Evolutionary conservation across 331 rosid species (phyloP).

Genomic region (Rosa hybrid): DNA sequence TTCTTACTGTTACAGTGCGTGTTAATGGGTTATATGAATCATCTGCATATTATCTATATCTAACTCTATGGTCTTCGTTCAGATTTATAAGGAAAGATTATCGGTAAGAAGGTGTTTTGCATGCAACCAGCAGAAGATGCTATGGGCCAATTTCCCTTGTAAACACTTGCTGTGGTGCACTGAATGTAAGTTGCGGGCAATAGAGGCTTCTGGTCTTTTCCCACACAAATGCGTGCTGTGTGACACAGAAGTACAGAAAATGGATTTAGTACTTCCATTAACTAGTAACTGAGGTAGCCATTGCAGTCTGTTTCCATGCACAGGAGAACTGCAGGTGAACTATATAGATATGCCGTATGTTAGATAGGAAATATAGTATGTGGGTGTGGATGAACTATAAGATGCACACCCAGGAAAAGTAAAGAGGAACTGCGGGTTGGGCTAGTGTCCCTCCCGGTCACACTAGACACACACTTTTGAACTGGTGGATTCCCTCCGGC

Average conservation of each 20-base stretch:
- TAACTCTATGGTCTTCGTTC: slow-evolving; percentile 13
- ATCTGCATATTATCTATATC: neutral
- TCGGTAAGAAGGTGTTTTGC: slow-evolving; percentile 31
- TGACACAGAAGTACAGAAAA: slow-evolving; percentile 32
- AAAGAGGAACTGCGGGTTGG: slow-evolving; percentile 7
- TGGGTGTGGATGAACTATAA: slow-evolving; percentile 8
- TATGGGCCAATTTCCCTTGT: slow-evolving; percentile 49
- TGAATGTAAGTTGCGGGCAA: slow-evolving; percentile 34
- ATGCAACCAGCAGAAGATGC: slow-evolving; percentile 29
- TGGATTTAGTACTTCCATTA: neutral
- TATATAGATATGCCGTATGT: neutral
- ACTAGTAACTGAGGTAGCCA: slow-evolving; percentile 3
- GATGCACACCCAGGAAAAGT: slow-evolving; percentile 1
- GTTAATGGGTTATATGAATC: neutral
- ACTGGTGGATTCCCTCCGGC: neutral
- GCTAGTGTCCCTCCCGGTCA: neutral
- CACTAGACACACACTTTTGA: neutral
- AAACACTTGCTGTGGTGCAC: slow-evolving; percentile 45
- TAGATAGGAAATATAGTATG: neutral
- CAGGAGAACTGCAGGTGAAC: slow-evolving; percentile 3
- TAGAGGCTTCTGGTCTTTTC: slow-evolving; percentile 23
- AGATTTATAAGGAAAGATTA: slow-evolving; percentile 34
- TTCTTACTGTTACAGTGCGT: neutral
- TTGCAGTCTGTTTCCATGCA: slow-evolving; percentile 8
- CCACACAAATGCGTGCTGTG: slow-evolving; percentile 43